Conservation (phyloP, 148 eudicot genomes). For the Beta vulgaris region DNA sequence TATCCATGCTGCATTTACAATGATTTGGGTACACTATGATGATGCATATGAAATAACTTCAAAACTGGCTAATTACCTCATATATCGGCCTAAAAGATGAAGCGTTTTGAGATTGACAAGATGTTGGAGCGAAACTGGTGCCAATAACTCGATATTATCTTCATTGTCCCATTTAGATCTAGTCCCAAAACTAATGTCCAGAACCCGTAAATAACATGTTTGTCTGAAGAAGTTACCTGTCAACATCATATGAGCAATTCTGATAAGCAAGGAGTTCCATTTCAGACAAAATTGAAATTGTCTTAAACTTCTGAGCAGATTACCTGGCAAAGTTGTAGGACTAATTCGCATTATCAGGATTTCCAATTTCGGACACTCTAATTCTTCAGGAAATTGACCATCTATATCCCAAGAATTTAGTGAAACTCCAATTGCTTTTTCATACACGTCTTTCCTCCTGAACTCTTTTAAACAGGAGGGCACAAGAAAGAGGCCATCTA, state of each 20-base stretch:
- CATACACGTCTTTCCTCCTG: neutral
- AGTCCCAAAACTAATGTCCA: too few relatives aligned
- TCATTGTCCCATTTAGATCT: too few relatives aligned
- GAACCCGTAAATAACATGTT: neutral
- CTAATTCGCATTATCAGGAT: neutral
- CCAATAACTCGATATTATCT: too few relatives aligned
- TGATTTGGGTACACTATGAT: too few relatives aligned
- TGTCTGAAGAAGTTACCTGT: neutral
- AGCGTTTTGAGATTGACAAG: neutral
- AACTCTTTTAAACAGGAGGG: too few relatives aligned
- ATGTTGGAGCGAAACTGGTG: neutral
- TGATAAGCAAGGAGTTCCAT: too few relatives aligned
- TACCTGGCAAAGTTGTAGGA: neutral
- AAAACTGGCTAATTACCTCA: too few relatives aligned
- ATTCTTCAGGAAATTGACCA: neutral
- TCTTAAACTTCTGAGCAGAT: neutral
- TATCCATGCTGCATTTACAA: too few relatives aligned
- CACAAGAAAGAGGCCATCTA: neutral
- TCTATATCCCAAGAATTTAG: neutral
- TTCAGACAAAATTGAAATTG: neutral
- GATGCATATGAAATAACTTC: too few relatives aligned
- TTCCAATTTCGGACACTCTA: neutral
- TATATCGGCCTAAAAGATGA: neutral
- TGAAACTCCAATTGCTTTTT: neutral
- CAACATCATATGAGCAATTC: neutral